Conservation (phyloP, 352 stramenopile genomes). For the Phytophthora nicotianae region DNA sequence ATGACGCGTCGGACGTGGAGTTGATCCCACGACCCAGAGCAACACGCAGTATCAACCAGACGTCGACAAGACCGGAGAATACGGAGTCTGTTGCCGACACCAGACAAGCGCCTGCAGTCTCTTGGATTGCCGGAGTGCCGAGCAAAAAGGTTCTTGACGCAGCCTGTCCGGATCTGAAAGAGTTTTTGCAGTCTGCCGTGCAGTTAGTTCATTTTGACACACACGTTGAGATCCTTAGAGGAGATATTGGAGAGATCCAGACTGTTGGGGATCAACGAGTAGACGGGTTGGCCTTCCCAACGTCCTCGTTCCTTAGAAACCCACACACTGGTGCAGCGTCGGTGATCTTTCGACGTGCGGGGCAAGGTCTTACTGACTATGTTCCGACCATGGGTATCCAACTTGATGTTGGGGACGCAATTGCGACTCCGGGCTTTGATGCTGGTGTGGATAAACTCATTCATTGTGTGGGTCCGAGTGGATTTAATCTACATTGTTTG, state of each 20-base stretch:
- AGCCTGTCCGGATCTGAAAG: conserved; percentile 31
- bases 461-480: conserved; percentile 59
- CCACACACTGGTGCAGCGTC: conserved; percentile 33
- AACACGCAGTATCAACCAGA: background rate
- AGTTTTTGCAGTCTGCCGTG: conserved; percentile 40
- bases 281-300: conserved; percentile 48
- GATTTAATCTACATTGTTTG: conserved; percentile 29
- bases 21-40: conserved; percentile 3
- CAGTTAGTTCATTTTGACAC: conserved; percentile 47
- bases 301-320: conserved; percentile 27
- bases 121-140: conserved; percentile 25
- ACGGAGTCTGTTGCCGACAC: conserved; percentile 7
- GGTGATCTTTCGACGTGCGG: conserved; percentile 40
- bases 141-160: conserved; percentile 30
- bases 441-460: conserved; percentile 61
- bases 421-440: conserved; percentile 56
- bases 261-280: conserved; percentile 24
- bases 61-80: background rate
- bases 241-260: conserved; percentile 48
- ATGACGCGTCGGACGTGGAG: conserved; percentile 6
- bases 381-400: conserved; percentile 19
- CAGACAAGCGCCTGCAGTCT: background rate
- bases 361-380: conserved; percentile 28
- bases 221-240: conserved; percentile 40
- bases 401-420: conserved; percentile 37